Base-by-base conservation (phyloP, 257 asterid genomes). In the Nicotiana paniculata region DNA sequence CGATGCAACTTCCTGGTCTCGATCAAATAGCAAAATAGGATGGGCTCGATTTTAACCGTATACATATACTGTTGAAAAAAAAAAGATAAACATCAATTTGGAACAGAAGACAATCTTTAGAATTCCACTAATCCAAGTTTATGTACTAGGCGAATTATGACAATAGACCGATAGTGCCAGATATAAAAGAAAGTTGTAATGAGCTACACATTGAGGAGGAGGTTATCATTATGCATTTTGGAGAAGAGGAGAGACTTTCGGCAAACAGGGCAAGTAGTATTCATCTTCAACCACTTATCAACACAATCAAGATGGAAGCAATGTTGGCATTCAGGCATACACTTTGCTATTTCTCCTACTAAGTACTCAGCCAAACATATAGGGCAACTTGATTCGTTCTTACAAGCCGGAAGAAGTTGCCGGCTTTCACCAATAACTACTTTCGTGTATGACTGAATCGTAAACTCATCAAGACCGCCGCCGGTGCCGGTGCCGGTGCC, bases 261-360 rank as follows among this genome's bases (percentile, higher is more conserved):
- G 79, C 93, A 90, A 51, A 86, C 16, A 3, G 92, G 91, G 18
- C 91, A 87, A 15, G 83, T 68, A 16, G 69, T 46, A n/a, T 85
- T 84, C 53, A 82, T 67, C 67, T 78, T 76, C 54, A 87, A 59
- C 90, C 92, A 89, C 78, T 69, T 78, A 68, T 84, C 85, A 77
- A 89, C 85, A 78, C 90, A 87, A 18, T 86, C 84, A 26, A 72
- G 81, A 69, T 88, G 93, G 84, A 84, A 90, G 59, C 82, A 85
- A 66, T 87, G 91, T 30, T 77, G 84, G 24, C 93, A 88, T 24
- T 75, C 84, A 16, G 87, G 89, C 76, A 87, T 85, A 69, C 82
- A 53, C 72, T 84, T 84, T 18, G 86, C 59, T 43, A 81, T 85
- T 9, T 90, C 90, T 61, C 83, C 75, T 10, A 84, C 68, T 9